Evolutionary conservation across 768 basidiomycete species (phyloP).

Genomic region (Termitomyces sp.): DNA sequence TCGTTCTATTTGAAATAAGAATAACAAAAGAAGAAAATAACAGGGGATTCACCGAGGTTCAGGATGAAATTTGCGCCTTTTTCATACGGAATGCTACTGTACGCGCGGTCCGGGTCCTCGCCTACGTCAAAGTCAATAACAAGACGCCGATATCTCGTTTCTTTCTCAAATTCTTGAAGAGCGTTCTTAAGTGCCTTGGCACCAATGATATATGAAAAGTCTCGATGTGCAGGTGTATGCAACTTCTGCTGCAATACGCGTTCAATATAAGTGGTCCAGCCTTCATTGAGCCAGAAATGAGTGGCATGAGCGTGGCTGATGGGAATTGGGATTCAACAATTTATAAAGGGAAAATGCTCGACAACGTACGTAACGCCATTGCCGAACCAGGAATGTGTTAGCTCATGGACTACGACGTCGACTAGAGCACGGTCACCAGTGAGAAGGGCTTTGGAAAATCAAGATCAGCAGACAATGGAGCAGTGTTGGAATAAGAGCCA

Average conservation of each 20-base stretch:
- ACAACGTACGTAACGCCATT: conserved; percentile 70
- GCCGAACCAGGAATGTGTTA: conserved; percentile 90
- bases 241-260: conserved; percentile 69
- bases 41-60: conserved; percentile 56
- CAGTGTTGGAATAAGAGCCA: conserved; percentile 13
- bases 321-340: conserved; percentile 1
- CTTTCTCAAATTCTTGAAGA: conserved; percentile 52
- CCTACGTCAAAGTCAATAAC: conserved; percentile 71
- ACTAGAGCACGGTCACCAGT: conserved; percentile 85
- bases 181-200: conserved; percentile 69
- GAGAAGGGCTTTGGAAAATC: conserved; percentile 53
- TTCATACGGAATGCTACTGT: conserved; percentile 75
- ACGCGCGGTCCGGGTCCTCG: conserved; percentile 78
- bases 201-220: conserved; percentile 78
- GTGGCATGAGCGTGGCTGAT: conserved; percentile 63
- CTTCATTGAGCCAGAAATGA: conserved; percentile 90
- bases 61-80: conserved; percentile 89
- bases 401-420: conserved; percentile 86
- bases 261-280: conserved; percentile 94
- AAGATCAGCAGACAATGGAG: neutral
- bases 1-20: conserved; percentile 39
- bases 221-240: conserved; percentile 72
- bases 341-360: neutral
- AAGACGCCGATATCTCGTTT: conserved; percentile 75
- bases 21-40: neutral